Evolutionary conservation across 257 asterid species (phyloP), one percentile per base, ranked within the genome.

Genomic region (Lycium ferocissimum): DNA sequence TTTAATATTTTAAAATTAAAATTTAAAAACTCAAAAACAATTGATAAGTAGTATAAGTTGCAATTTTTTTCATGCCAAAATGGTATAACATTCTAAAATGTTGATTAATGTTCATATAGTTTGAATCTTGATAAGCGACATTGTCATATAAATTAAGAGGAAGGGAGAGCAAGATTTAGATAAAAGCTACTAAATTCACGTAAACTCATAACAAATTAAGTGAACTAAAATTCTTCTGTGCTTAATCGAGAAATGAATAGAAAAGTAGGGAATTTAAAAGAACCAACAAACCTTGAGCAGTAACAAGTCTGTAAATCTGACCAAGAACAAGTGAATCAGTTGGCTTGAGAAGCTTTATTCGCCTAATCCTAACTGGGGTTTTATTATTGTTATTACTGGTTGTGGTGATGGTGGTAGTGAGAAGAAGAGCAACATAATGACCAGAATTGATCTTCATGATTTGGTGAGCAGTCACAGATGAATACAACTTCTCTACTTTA

Each of bases 361-460:
- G 86, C 0, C 97, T 93, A 26, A 95, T 82, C 1, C 95, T 86
- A 56, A 95, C 88, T 11, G 99, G 97, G 49, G 35, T 67, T 26
- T 69, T 79, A 59, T 49, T 67, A 26, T 13, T 63, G 9, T 84
- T 6, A 17, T 87, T 35, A 22, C 83, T 14, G 15, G 91, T 1
- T 79, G 89, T 89, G 83, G 80, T 89, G 5, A 89, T 15, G 86
- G 97, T 92, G 94, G 98, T 96, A 86, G 95, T 92, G 87, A 94
- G 97, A 84, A 96, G 97, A 81, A 94, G 98, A 12, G 99, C 97
- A 14, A 96, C 98, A 84, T 92, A 93, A 26, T 94, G 99, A 87
- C 97, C 98, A 9, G 98, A 94, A 84, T 96, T 91, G 84, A 89
- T 67, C 87, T 94, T 94, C 98, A 94, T 93, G 86, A 96, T 86